Evolutionary conservation across 1,284 basidiomycete species (phyloP), one percentile per base, ranked within the genome.

Genomic region (Cryptococcus deneoformans): DNA sequence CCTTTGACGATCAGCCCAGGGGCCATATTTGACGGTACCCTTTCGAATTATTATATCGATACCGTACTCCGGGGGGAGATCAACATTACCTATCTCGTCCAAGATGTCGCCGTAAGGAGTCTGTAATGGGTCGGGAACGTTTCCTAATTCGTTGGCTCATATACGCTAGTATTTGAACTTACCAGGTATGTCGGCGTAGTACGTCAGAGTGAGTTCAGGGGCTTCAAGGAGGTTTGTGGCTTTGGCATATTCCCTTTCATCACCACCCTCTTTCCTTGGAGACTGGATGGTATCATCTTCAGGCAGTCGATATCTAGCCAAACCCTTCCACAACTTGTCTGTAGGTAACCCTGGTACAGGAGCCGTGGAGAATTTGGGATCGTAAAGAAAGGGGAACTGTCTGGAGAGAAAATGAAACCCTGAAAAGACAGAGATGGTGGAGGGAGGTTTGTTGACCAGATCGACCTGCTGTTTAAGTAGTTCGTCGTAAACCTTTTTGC

Each of bases 1-100:
- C 29, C 29, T 82, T 76, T 94, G 92, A 35, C 92, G 82, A 77
- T 97, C 93, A 20, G 91, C 86, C 93, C 93, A 97, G 4, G 93
- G 93, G 0, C 93, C 93, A 70, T 96, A 96, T 38, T 85, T 84
- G 45, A 95, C 65, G 36, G 81, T 76, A 0, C 90, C 92, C 14
- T 86, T 86, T 59, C 85, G 81, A 9, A 95, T 79, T 16, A 86
- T 82, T n/a, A 96, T 64, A 66, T 96, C 90, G 37, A 95, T 79
- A 4, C 92, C 91, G 87, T 92, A 96, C 69, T 96, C 90, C 10
- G 93, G 93, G n/a, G 88, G 82, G 16, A 86, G 72, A 67, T 90
- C 92, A 1, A 90, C 87, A 68, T 95, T 95, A 1, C 90, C 91
- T 50, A 92, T 82, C 64, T 91, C 87, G 66, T 84, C 81, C n/a